Evolutionary conservation across 2,329 filamentous ascomycete species (phyloP).

Genomic region (Balansia obtecta): DNA sequence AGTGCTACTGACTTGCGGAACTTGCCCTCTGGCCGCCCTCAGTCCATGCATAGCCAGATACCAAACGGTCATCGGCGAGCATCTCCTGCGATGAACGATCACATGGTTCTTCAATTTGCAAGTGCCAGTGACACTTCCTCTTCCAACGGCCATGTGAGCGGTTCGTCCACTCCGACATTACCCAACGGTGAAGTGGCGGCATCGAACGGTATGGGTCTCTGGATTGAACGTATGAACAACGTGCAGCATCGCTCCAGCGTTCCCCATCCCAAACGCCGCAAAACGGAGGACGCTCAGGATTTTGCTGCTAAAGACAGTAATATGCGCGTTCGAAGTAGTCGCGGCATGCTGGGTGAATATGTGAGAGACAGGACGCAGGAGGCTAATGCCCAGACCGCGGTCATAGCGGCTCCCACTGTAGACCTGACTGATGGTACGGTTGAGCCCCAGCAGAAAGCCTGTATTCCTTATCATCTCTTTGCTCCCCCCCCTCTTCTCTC

Average conservation of each 20-base stretch:
- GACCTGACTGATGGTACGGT: slow-evolving; percentile 43
- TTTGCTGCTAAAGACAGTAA: slow-evolving; percentile 24
- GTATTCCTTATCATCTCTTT: neutral
- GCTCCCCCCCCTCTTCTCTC: too few relatives aligned
- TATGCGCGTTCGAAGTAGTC: slow-evolving; percentile 26
- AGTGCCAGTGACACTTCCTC: slow-evolving; percentile 20
- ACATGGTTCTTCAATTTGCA: slow-evolving; percentile 31
- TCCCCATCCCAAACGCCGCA: slow-evolving; percentile 54
- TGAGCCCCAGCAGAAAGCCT: too few relatives aligned
- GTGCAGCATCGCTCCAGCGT: slow-evolving; percentile 51
- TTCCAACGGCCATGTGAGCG: slow-evolving; percentile 21
- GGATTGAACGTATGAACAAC: slow-evolving; percentile 68
- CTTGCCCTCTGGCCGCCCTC: slow-evolving; percentile 13
- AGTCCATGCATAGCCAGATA: neutral
- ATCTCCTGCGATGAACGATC: slow-evolving; percentile 11
- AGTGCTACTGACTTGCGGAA: slow-evolving; percentile 16
- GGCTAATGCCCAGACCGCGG: slow-evolving; percentile 16
- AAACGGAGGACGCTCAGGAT: slow-evolving; percentile 33
- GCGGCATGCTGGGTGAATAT: slow-evolving; percentile 51
- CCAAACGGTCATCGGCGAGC: slow-evolving; percentile 9
- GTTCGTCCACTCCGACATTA: slow-evolving; percentile 21
- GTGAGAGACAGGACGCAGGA: slow-evolving; percentile 47
- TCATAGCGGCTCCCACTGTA: slow-evolving; percentile 31
- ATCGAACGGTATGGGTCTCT: slow-evolving; percentile 36
- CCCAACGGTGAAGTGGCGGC: slow-evolving; percentile 13